phyloP scores from a whole-genome alignment of 202 grass and related monocot species.

The Hordeum pubiflorum region DNA sequence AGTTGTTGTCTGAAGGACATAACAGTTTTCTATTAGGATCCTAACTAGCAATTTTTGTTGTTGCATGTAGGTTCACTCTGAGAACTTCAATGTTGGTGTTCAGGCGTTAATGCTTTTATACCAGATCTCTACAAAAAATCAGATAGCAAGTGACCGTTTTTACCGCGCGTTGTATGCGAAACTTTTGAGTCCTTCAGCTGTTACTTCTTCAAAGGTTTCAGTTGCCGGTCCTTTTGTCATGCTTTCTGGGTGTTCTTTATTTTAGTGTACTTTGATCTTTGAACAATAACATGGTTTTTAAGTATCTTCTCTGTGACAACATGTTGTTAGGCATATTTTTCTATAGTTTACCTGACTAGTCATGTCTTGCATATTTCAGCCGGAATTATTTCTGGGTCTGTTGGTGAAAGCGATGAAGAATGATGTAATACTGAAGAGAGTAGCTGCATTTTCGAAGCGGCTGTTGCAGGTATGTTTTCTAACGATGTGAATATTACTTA shows the following conservation, averaged over 20 bases:
- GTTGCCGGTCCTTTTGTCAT: neutral
- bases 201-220: slow-evolving; percentile 84
- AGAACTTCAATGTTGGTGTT: slow-evolving; percentile 97
- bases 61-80: slow-evolving; percentile 78
- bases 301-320: neutral
- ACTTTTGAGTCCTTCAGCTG: slow-evolving; percentile 75
- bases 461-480: slow-evolving; percentile 63
- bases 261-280: slow-evolving; percentile 1
- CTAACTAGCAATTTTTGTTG: slow-evolving; percentile 1
- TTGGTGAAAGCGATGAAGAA: slow-evolving; percentile 97
- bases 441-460: slow-evolving; percentile 81
- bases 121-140: slow-evolving; percentile 89
- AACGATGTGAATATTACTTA: neutral
- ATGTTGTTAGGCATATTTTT: neutral
- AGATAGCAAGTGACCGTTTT: slow-evolving; percentile 88
- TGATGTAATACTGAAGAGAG: slow-evolving; percentile 88
- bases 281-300: neutral
- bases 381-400: slow-evolving; percentile 91
- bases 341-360: slow-evolving; percentile 23
- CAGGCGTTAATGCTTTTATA: slow-evolving; percentile 94
- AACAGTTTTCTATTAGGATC: neutral
- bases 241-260: slow-evolving; percentile 24
- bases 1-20: slow-evolving; percentile 15
- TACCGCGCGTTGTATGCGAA: slow-evolving; percentile 91
- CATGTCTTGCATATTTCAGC: slow-evolving; percentile 48